Evolutionary conservation across 805 yeast species (phyloP).

Genomic region (Candida arabinofermentans): DNA sequence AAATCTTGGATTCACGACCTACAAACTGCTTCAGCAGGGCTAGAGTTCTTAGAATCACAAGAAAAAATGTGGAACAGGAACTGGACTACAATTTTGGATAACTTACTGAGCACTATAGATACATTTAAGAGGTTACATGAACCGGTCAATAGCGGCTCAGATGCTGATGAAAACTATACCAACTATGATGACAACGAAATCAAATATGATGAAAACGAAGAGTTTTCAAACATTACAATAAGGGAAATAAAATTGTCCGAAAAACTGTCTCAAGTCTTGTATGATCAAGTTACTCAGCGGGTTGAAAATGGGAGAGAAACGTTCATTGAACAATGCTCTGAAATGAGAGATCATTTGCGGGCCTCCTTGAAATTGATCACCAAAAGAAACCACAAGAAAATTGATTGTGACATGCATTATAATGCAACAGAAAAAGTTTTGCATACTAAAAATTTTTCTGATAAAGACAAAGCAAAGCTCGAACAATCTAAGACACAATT

Average conservation of each 20-base stretch:
- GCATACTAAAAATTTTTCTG: constrained; percentile 31
- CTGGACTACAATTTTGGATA: constrained; percentile 31
- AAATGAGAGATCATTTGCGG: constrained; percentile 36
- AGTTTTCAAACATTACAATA: constrained; percentile 25
- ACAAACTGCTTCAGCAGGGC: constrained; percentile 38
- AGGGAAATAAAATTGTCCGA: constrained; percentile 29
- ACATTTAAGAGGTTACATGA: constrained; percentile 33
- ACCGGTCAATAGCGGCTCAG: constrained; percentile 25
- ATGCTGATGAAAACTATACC: constrained; percentile 11
- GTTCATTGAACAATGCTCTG: constrained; percentile 33
- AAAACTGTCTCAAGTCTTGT: constrained; percentile 22
- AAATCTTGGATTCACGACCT: constrained; percentile 43
- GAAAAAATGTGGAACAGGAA: constrained; percentile 25
- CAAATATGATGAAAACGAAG: constrained; percentile 23
- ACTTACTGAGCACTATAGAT: constrained; percentile 30
- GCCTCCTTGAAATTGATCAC: constrained; percentile 37
- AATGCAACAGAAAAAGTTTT: constrained; percentile 36
- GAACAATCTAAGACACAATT: constrained; percentile 29
- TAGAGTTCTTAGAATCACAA: constrained; percentile 36
- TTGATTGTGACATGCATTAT: constrained; percentile 36
- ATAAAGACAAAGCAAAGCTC: constrained; percentile 36
- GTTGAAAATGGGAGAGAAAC: constrained; percentile 25
- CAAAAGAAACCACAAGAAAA: constrained; percentile 41
- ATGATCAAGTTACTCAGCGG: constrained; percentile 19
- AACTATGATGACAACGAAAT: constrained; percentile 17